Base-by-base conservation (phyloP, 2,329 filamentous ascomycete species). In the Aspergillus tubingensis region DNA sequence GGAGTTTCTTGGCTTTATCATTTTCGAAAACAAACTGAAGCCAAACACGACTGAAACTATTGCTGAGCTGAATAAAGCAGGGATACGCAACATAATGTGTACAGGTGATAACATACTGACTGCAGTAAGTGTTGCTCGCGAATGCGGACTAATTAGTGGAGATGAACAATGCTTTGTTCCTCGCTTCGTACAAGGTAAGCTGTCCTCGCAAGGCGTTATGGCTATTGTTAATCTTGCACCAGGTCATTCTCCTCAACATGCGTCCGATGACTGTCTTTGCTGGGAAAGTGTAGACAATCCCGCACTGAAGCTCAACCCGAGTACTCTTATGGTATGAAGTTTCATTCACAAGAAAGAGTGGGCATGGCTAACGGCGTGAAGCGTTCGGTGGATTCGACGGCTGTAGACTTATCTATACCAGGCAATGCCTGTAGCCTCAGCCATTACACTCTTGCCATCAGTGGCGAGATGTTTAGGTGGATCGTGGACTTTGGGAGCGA, bases 11-110 rank as follows among this genome's bases (percentile, higher is more conserved):
- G 95, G 95, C 5, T 99, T 99, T 78, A 98, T 99, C 72, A 89
- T 99, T 57, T 99, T 99, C 69, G 95, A 99, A 78, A 99, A 99
- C 79, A 99, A 99, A 78, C 81, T 99, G 62, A 99, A 99, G 76
- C 88, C 91, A 1, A 92, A 86, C 19, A 97, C 94, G 0, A 85
- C 91, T 1, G 85, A 84, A 1, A 90, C 97, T 36, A 86, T 99
- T 25, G 85, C 90, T 58, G 93, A 98, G 77, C 83, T 99, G 3
- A 84, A 86, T 32, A 82, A 89, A 55, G 94, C 96, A 7, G 90
- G 90, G 58, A 96, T 99, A 66, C 87, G 91, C 38, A 89, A 90
- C 27, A 88, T 96, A 54, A 99, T 99, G 95, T 96, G 96, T 64
- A 99, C 95, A 0, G 95, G 95, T 30, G 95, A 99, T 80, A 99